Evolutionary conservation across 2,329 filamentous ascomycete species (phyloP).

Genomic region (Claviceps sp.): DNA sequence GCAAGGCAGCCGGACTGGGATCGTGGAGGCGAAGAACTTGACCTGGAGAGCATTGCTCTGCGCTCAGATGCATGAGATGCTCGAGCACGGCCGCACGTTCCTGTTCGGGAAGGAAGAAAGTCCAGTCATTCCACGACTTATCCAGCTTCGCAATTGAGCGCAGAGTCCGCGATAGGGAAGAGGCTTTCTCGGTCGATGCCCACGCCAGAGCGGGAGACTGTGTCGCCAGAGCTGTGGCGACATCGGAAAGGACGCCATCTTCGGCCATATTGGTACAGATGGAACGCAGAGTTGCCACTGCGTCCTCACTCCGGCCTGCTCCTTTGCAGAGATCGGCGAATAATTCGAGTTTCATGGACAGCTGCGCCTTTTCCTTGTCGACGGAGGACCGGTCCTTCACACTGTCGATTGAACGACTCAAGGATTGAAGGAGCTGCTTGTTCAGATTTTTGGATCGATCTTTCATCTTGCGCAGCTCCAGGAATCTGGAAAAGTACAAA

Average conservation of each 20-base stretch:
- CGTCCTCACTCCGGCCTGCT: slow-evolving; percentile 39
- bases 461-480: slow-evolving; percentile 32
- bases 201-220: slow-evolving; percentile 40
- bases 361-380: slow-evolving; percentile 46
- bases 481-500: slow-evolving; percentile 53
- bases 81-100: slow-evolving; percentile 47
- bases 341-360: slow-evolving; percentile 51
- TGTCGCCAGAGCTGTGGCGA: slow-evolving; percentile 36
- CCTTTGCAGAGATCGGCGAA: slow-evolving; percentile 48
- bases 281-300: slow-evolving; percentile 42
- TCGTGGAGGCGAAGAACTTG: slow-evolving; percentile 29
- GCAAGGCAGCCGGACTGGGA: slow-evolving; percentile 30
- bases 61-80: slow-evolving; percentile 40
- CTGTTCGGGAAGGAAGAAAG: slow-evolving; percentile 33
- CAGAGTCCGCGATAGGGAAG: slow-evolving; percentile 44
- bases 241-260: slow-evolving; percentile 38
- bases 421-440: slow-evolving; percentile 36
- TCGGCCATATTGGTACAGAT: slow-evolving; percentile 50
- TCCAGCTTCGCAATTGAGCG: slow-evolving; percentile 47
- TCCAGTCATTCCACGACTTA: slow-evolving; percentile 42
- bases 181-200: slow-evolving; percentile 33
- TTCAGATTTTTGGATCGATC: slow-evolving; percentile 23
- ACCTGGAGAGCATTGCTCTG: slow-evolving; percentile 20
- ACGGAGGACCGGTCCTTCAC: slow-evolving; percentile 38
- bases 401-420: slow-evolving; percentile 51